These are phyloP conservation scores for Odonthalia washingtoniensis DNA, from an alignment of 31 red algal genomes.

Conservation along the genomic window DNA sequence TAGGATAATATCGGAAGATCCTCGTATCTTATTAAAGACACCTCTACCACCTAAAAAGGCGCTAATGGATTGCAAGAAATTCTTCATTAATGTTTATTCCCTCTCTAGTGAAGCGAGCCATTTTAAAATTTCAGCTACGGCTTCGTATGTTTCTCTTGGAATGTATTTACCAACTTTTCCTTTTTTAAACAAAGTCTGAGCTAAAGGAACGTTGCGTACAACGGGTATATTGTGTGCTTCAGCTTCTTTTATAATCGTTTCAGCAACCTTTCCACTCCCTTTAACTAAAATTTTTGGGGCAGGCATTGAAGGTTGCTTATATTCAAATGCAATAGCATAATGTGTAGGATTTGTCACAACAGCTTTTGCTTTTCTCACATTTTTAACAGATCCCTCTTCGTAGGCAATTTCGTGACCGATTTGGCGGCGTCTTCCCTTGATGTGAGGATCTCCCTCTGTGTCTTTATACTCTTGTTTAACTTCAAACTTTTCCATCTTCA, in stretches of 20 bases:
- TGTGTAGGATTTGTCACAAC: slow-evolving; percentile 36
- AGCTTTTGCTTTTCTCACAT: background rate
- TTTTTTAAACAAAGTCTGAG: slow-evolving; percentile 7
- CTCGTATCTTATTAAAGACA: slow-evolving; percentile 1
- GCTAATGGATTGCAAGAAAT: too few relatives aligned
- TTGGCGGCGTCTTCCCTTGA: slow-evolving; percentile 1
- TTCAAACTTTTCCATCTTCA: slow-evolving; percentile 28
- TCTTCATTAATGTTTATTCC: too few relatives aligned
- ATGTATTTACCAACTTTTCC: slow-evolving; percentile 14
- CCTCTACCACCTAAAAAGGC: background rate
- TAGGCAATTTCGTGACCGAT: slow-evolving; percentile 7
- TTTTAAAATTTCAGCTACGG: slow-evolving; percentile 25
- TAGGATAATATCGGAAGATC: slow-evolving; percentile 3
- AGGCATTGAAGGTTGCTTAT: background rate
- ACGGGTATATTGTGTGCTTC: slow-evolving; percentile 19
- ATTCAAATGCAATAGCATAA: slow-evolving; percentile 26
- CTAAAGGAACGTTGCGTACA: slow-evolving; percentile 13
- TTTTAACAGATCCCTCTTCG: background rate
- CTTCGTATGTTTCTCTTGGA: background rate
- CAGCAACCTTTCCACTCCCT: slow-evolving; percentile 10
- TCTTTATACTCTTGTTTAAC: slow-evolving; percentile 29
- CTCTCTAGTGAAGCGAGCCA: background rate
- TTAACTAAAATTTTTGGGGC: slow-evolving; percentile 18
- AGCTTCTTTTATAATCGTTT: slow-evolving; percentile 31
- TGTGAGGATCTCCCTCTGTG: slow-evolving; percentile 26